Conservation (phyloP, 2,329 filamentous ascomycete genomes). For the Colletotrichum nymphaeae region DNA sequence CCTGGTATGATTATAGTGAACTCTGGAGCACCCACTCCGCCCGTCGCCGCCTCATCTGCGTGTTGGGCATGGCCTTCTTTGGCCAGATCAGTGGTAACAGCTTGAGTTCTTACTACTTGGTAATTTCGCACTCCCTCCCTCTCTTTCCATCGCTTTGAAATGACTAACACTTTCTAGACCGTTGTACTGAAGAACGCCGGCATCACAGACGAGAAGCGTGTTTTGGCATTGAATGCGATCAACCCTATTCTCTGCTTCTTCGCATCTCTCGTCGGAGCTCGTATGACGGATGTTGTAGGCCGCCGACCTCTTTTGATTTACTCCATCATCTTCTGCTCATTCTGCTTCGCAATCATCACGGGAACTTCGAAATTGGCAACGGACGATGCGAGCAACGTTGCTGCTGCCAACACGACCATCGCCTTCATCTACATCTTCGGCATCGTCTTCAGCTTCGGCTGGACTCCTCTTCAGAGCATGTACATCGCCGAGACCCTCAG, state of each 20-base stretch:
- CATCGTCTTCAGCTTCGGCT: conserved; percentile 62
- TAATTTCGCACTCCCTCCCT: too few species aligned
- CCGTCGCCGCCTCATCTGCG: conserved; percentile 61
- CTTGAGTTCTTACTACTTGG: conserved; percentile 57
- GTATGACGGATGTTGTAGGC: conserved; percentile 67
- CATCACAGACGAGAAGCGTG: conserved; percentile 58
- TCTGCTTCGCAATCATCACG: conserved; percentile 61
- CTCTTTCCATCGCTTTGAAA: too few species aligned
- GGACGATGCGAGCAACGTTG: conserved; percentile 46
- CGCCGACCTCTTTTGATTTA: conserved; percentile 65
- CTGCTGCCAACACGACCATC: conserved; percentile 57
- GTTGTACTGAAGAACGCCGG: conserved; percentile 60
- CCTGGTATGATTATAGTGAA: conserved; percentile 67
- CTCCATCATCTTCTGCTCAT: conserved; percentile 56
- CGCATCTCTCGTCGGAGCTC: conserved; percentile 63
- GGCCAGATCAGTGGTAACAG: conserved; percentile 65
- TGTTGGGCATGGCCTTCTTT: conserved; percentile 63
- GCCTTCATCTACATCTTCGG: conserved; percentile 66
- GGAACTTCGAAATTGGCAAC: conserved; percentile 57
- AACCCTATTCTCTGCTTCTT: conserved; percentile 65
- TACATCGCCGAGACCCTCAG: conserved; percentile 61
- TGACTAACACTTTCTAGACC: not conserved
- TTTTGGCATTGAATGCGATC: conserved; percentile 62
- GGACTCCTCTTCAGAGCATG: conserved; percentile 61
- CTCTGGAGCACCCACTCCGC: conserved; percentile 61